phyloP scores from a whole-genome alignment of 176 grass and related monocot species.

The Coix lacrymajobi region DNA sequence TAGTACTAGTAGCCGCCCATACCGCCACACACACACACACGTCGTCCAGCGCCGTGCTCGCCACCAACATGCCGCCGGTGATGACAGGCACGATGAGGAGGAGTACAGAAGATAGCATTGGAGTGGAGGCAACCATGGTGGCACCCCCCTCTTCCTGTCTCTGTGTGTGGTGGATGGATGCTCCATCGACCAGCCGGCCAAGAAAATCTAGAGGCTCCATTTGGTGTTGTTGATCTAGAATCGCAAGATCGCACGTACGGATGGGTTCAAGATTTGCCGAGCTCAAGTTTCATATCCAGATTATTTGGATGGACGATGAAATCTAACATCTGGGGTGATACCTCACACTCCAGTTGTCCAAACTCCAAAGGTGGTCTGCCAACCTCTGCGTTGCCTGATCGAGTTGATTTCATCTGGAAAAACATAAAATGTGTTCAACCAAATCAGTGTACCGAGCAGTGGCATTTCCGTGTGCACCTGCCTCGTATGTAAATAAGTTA shows the following conservation, averaged over 20 bases:
- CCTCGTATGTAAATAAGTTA: neutral
- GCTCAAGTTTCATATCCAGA: neutral
- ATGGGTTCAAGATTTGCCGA: neutral
- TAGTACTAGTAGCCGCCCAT: slow-evolving; percentile 41
- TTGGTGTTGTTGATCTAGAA: too few species aligned
- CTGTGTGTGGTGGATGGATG: neutral
- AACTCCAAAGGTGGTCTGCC: neutral
- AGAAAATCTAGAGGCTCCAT: neutral
- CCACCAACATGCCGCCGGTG: too few species aligned
- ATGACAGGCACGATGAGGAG: too few species aligned
- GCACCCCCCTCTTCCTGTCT: neutral
- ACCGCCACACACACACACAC: slow-evolving; percentile 22
- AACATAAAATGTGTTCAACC: neutral
- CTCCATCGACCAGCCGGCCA: neutral
- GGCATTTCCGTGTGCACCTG: neutral
- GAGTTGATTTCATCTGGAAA: neutral
- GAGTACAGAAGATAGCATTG: neutral
- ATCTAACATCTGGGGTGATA: neutral
- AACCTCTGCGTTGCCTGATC: neutral
- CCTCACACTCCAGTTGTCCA: neutral
- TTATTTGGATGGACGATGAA: neutral
- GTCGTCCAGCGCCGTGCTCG: neutral
- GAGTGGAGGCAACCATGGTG: neutral
- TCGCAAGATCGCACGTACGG: neutral
- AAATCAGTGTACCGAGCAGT: neutral